These are phyloP conservation scores for Backusella liffmaniae DNA, from an alignment of 192 early-diverging fungal species.

Conservation along the genomic window DNA sequence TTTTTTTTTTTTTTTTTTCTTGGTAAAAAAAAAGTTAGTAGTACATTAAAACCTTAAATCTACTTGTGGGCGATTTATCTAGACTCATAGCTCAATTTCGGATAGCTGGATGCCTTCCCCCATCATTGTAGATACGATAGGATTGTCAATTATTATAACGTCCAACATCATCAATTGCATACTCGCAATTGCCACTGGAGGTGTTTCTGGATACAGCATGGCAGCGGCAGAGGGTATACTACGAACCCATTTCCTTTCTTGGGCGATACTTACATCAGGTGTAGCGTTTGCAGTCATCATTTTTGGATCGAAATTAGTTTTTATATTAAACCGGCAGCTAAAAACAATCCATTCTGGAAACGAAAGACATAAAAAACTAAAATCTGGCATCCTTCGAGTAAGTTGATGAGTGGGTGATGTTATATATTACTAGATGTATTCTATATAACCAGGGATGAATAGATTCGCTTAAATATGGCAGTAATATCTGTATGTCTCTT, in stretches of 20 bases:
- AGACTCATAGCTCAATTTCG: constrained; percentile 23
- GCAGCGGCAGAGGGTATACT: constrained; percentile 5
- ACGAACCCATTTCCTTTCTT: constrained; percentile 17
- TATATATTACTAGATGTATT: no score
- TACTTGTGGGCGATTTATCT: not conserved
- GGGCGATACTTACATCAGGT: constrained; percentile 14
- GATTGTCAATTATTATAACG: constrained; percentile 7
- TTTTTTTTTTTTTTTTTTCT: no score
- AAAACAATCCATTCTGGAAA: not conserved
- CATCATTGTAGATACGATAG: not conserved
- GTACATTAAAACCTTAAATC: no score
- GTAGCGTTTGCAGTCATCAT: constrained; percentile 10
- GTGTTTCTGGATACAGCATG: not conserved
- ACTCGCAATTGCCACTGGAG: constrained; percentile 18
- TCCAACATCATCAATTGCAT: constrained; percentile 20
- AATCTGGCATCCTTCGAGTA: constrained; percentile 19
- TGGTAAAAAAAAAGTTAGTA: no score
- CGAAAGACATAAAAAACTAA: constrained; percentile 15
- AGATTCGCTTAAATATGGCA: constrained; percentile 16
- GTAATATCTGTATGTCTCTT: constrained; percentile 20
- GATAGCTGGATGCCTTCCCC: constrained; percentile 14
- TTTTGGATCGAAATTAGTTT: constrained; percentile 17
- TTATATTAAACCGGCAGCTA: constrained; percentile 15
- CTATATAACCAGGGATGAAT: no score
- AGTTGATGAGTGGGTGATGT: not conserved